A percentile compares a stretch with the other conserved stretches of the same genome.
These are phyloP conservation scores for Kalmanozyma brasiliensis DNA, from an alignment of 1,284 basidiomycete genomes.

Conservation along the genomic window DNA sequence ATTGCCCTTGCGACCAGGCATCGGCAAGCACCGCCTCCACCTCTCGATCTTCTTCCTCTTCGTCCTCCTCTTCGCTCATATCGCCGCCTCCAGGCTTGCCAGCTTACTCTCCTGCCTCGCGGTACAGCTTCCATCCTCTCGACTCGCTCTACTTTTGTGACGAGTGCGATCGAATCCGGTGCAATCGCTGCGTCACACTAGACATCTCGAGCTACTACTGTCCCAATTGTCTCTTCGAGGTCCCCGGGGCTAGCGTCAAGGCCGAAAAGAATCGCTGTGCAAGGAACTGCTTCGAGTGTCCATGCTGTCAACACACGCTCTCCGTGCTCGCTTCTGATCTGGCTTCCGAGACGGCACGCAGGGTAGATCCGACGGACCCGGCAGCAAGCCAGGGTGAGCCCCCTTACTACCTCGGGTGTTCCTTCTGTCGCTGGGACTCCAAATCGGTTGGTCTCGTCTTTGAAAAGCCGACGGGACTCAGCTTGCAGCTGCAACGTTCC, in stretches of 20 bases:
- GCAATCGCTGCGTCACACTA: constrained; percentile 86
- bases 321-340: constrained; percentile 88
- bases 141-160: constrained; percentile 94
- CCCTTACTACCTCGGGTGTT: constrained; percentile 90
- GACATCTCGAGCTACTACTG: constrained; percentile 98
- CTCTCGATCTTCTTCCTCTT: constrained; percentile 10
- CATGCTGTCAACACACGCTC: constrained; percentile 86
- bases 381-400: constrained; percentile 75
- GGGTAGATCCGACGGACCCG: constrained; percentile 54
- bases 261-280: constrained; percentile 98
- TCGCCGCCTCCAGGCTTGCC: constrained; percentile 35
- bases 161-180: constrained; percentile 94
- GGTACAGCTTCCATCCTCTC: constrained; percentile 74
- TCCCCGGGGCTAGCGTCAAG: constrained; percentile 92
- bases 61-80: constrained; percentile 11
- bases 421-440: constrained; percentile 94
- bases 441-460: constrained; percentile 88
- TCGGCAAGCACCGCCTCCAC: constrained; percentile 9
- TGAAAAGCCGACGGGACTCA: constrained; percentile 94
- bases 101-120: constrained; percentile 37
- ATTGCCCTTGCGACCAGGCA: constrained; percentile 35
- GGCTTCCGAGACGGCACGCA: constrained; percentile 54
- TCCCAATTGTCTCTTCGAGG: constrained; percentile 98
- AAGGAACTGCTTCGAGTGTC: constrained; percentile 95
- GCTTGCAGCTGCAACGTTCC: constrained; percentile 41